Base-by-base conservation (phyloP, 2,329 filamentous ascomycete genomes). In the Epicoccum nigrum region DNA sequence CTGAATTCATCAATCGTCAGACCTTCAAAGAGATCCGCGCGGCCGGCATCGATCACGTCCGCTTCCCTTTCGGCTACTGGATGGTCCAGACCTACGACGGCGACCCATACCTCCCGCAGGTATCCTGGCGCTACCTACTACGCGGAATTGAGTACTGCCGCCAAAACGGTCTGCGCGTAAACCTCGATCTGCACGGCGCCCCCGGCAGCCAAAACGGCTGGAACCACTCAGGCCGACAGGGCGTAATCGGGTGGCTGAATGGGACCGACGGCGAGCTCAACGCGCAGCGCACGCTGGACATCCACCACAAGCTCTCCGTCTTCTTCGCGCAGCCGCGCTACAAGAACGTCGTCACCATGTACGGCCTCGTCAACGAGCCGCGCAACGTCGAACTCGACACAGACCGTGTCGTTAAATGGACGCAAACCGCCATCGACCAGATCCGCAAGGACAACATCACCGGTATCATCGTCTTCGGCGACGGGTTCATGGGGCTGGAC, bases 261-360 rank as follows among this genome's bases (percentile, higher is more conserved):
- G 94, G 94, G n/a, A 88, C 90, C 0, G 81, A 96, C 66, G 93
- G 94, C 9, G 79, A 82, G 1, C 72, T 86, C 12, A 96, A 97
- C 70, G 87, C 82, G 0, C 83, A 96, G 64, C 85, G 93, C 28
- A 90, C 90, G 1, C 83, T 97, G 15, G 91, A 95, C 51, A 81
- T 97, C 31, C 94, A 99, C 76, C 83, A 94, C 69, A 86, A 89
- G 52, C 81, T 99, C 11, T 92, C 90, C 19, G 83, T 87, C 59
- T 99, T 99, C 83, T 99, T 99, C 73, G 86, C 92, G 0, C 94
- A 97, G 69, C 85, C 88, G 38, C 88, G 94, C 8, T 99, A 99
- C 80, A 88, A 89, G 68, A 96, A 97, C 70, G 83, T 99, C 60
- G 81, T 99, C 55, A 85, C 88, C 12, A 91, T 97, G 76, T 99